Percentiles rank a stretch among this genome's conserved stretches.
Evolutionary conservation across 169 alveolate genomes (phyloP).

Genomic region (Cryptosporidium muris): DNA sequence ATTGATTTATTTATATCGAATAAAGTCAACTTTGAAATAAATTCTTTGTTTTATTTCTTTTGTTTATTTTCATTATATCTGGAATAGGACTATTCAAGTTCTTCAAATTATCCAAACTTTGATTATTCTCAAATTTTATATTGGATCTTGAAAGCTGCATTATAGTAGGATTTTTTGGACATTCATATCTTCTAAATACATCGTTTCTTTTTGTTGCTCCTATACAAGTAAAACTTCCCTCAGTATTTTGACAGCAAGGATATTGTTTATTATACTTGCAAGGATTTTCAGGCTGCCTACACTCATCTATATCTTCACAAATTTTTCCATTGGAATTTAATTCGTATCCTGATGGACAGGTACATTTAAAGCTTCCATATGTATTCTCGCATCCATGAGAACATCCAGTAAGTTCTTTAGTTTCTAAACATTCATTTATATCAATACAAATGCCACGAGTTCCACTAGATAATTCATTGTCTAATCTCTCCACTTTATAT

Average conservation of each 20-base stretch:
- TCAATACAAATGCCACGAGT: slow-evolving; percentile 72
- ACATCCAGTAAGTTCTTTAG: slow-evolving; percentile 63
- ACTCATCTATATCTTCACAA: slow-evolving; percentile 78
- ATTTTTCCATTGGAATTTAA: slow-evolving; percentile 55
- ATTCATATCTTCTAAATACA: slow-evolving; percentile 31
- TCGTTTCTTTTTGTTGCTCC: slow-evolving; percentile 63
- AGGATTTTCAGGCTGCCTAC: slow-evolving; percentile 70
- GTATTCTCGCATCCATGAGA: slow-evolving; percentile 66
- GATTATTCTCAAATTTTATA: no score
- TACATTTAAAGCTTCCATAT: slow-evolving; percentile 73
- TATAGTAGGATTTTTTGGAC: not conserved
- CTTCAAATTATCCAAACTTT: no score
- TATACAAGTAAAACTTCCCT: slow-evolving; percentile 74
- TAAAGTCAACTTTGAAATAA: no score
- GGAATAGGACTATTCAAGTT: not conserved
- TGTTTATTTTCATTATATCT: slow-evolving; percentile 8
- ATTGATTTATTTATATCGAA: no score
- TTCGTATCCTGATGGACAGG: slow-evolving; percentile 71
- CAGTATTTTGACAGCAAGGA: slow-evolving; percentile 74
- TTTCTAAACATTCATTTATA: slow-evolving; percentile 76
- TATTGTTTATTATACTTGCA: slow-evolving; percentile 40
- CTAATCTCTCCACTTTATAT: slow-evolving; percentile 5
- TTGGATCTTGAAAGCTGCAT: no score
- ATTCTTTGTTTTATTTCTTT: not conserved
- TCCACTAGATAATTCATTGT: slow-evolving; percentile 38